Conservation (phyloP, 176 grass and related monocot genomes). For the Musa troglodytarum region DNA sequence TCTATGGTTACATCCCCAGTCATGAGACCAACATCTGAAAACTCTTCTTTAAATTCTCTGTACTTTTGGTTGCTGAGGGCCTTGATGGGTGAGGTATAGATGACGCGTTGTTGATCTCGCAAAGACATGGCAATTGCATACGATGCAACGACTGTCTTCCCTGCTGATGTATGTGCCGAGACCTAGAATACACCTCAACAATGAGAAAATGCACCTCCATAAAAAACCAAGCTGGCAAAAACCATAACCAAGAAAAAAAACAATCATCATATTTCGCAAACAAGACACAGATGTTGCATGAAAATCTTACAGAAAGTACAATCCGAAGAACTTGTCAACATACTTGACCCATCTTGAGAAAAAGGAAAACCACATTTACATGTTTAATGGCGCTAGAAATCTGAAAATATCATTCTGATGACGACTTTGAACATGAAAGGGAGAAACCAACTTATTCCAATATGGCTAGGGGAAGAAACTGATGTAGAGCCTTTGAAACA, state of each 20-base stretch:
- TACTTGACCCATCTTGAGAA: no score
- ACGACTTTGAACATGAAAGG: background rate
- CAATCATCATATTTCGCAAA: background rate
- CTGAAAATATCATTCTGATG: background rate
- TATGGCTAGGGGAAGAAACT: background rate
- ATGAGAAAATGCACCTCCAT: conserved; percentile 5
- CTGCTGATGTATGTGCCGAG: conserved; percentile 86
- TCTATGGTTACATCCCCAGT: conserved; percentile 92
- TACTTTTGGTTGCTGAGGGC: conserved; percentile 97
- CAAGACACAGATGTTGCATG: background rate
- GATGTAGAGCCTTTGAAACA: background rate
- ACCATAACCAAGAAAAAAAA: background rate
- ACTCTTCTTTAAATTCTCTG: conserved; percentile 90
- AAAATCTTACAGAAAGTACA: background rate
- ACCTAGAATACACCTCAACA: conserved; percentile 33
- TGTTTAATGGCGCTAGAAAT: no score
- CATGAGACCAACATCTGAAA: conserved; percentile 83
- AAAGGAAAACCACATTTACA: no score
- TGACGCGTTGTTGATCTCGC: conserved; percentile 72
- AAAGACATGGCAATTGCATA: conserved; percentile 96
- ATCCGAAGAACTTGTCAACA: background rate
- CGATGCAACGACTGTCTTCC: conserved; percentile 86
- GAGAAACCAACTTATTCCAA: background rate
- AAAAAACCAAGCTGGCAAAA: background rate
- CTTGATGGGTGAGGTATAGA: conserved; percentile 95